Evolutionary conservation across 208 protist genomes (phyloP).

Genomic region (Angomonas deanei): DNA sequence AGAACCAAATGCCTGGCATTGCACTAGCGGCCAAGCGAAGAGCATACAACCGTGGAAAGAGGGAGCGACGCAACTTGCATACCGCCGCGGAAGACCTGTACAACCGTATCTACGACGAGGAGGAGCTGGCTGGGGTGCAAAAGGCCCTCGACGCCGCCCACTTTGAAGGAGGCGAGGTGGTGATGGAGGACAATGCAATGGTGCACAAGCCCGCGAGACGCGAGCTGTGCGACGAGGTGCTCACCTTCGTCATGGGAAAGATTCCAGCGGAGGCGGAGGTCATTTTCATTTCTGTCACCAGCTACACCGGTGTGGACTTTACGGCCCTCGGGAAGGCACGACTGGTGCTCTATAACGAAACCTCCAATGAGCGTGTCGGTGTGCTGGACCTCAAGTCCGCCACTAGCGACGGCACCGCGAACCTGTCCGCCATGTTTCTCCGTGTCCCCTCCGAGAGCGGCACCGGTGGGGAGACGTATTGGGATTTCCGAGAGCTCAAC

Average conservation of each 20-base stretch:
- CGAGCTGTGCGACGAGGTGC: constrained; percentile 62
- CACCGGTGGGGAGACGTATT: constrained; percentile 14
- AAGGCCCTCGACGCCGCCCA: constrained; percentile 25
- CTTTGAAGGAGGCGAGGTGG: constrained; percentile 19
- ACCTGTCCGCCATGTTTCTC: constrained; percentile 59
- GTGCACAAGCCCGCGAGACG: constrained; percentile 17
- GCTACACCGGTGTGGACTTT: constrained; percentile 75
- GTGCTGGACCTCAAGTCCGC: constrained; percentile 46
- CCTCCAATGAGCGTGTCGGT: constrained; percentile 49
- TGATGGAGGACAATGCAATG: constrained; percentile 15
- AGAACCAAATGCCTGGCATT: constrained; percentile 57
- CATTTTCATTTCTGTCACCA: constrained; percentile 72
- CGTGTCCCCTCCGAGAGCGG: constrained; percentile 21
- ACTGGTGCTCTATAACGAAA: constrained; percentile 62
- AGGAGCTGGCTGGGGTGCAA: constrained; percentile 57
- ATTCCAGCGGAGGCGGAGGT: constrained; percentile 58
- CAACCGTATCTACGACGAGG: constrained; percentile 63
- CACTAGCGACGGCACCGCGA: constrained; percentile 60
- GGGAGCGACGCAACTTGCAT: constrained; percentile 19
- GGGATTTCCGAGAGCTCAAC: constrained; percentile 79
- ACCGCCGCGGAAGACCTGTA: constrained; percentile 42
- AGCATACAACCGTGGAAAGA: constrained; percentile 9
- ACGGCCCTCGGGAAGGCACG: constrained; percentile 29
- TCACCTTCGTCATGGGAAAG: constrained; percentile 73
- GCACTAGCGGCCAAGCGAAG: constrained; percentile 43